Evolutionary conservation across 495 filamentous ascomycete genomes (phyloP), one percentile per base, ranked within the genome.

Genomic region (Annulohypoxylon maeteangense): DNA sequence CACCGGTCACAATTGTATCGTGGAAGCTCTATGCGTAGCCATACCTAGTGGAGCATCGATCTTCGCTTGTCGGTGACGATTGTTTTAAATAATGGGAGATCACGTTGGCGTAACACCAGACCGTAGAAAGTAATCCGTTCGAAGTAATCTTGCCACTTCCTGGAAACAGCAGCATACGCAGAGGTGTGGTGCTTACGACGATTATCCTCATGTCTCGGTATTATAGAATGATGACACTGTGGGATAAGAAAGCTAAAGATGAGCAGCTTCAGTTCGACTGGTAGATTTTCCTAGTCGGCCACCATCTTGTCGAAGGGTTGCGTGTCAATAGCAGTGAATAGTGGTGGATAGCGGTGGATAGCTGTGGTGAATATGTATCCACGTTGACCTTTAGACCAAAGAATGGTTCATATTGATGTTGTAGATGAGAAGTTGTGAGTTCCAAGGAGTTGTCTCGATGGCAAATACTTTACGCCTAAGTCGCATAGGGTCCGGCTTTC

Each of bases 21-120:
- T 20, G 44, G 23, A 53, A 67, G 64, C 31, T 60, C 55, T 16
- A 67, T 20, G 12, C 55, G 34, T 25, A 67, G 34, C 64, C 64
- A 67, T 0, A 60, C 0, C 31, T 7, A 20, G 23, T 32, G 27
- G 29, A 60, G 14, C 29, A 25, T 14, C 14, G 0, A 4, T 7
- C 34, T 65, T 25, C 62, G 34, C 22, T 32, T 5, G 0, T 12
- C 10, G 25, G 1, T 12, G 38, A 56, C 2, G 0, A 65, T 12
- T 16, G 4, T 50, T 22, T 56, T 8, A 7, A 65, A 56, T 7
- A 34, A 3, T 0, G 36, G 14, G 6, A 65, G 36, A n/a, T 65
- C 62, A 1, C 14, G 32, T 3, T 56, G 62, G 16, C 51, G 34
- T 27, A 65, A 3, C 10, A 23, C 38, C 6, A 65, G 36, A 4